Conservation (phyloP, 2,329 filamentous ascomycete genomes). For the Talaromyces atroroseus region DNA sequence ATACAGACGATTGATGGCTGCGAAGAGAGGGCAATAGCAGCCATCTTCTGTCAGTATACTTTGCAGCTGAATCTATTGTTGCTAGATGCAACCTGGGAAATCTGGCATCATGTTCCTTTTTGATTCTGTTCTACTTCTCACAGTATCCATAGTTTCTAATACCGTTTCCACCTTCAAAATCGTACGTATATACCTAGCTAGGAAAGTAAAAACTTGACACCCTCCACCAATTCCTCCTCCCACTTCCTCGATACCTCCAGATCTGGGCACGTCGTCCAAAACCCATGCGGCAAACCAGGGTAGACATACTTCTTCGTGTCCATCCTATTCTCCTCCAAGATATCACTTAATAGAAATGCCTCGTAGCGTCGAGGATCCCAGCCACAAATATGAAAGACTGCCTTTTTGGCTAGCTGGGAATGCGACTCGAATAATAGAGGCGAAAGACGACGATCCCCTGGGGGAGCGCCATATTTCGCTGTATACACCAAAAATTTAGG, state of each 20-base stretch:
- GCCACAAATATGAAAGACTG: conserved; percentile 46
- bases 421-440: conserved; percentile 32
- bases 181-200: neutral
- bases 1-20: conserved; percentile 66
- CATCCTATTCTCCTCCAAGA: conserved; percentile 33
- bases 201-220: conserved; percentile 11
- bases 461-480: conserved; percentile 24
- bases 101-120: neutral
- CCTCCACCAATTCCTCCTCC: conserved; percentile 24
- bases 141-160: neutral
- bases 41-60: neutral
- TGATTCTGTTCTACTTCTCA: neutral
- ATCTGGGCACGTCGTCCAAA: conserved; percentile 24
- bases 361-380: conserved; percentile 48
- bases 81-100: no score
- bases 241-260: conserved; percentile 27
- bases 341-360: conserved; percentile 42
- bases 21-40: conserved; percentile 31
- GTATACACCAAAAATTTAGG: neutral
- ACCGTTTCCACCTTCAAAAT: neutral
- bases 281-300: conserved; percentile 33
- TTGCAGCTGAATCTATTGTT: no score
- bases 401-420: conserved; percentile 25
- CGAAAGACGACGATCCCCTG: conserved; percentile 36
- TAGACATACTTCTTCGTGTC: conserved; percentile 41